Conservation (phyloP, 108 stramenopile species). For the Fragilaria crotonensis region DNA sequence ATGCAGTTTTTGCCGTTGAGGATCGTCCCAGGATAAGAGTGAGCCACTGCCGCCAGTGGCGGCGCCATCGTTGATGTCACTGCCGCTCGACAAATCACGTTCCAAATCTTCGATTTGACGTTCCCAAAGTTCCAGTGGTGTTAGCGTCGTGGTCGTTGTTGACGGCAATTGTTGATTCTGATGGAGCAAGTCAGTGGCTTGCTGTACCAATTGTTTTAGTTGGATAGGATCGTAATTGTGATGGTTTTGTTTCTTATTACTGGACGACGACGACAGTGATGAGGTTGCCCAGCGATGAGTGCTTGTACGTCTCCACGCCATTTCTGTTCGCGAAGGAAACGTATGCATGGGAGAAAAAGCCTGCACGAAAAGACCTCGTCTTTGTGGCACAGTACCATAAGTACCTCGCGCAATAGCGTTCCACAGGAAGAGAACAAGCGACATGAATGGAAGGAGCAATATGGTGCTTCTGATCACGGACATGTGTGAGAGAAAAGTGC, state of each 20-base stretch:
- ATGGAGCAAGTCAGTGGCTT: not conserved
- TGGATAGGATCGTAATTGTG: no score
- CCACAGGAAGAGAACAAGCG: no score
- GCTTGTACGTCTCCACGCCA: not conserved
- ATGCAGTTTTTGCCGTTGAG: slow-evolving; percentile 28
- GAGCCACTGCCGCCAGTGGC: no score
- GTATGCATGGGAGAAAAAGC: not conserved
- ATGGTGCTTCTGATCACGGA: no score
- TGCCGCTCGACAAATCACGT: slow-evolving; percentile 40
- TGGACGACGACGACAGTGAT: not conserved
- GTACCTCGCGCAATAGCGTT: no score
- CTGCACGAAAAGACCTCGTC: not conserved
- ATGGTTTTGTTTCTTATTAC: not conserved
- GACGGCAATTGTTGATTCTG: not conserved
- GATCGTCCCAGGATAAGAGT: slow-evolving; percentile 65
- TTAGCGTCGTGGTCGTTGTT: slow-evolving; percentile 8
- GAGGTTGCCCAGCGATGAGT: not conserved
- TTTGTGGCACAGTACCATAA: not conserved
- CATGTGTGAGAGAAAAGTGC: no score
- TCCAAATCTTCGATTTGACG: slow-evolving; percentile 36
- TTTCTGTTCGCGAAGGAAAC: not conserved
- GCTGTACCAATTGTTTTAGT: not conserved
- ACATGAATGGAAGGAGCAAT: no score
- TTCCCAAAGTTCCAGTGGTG: no score
- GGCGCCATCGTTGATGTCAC: no score